Evolutionary conservation across 2,329 filamentous ascomycete genomes (phyloP).

Genomic region (Aspergillus costaricaensis): DNA sequence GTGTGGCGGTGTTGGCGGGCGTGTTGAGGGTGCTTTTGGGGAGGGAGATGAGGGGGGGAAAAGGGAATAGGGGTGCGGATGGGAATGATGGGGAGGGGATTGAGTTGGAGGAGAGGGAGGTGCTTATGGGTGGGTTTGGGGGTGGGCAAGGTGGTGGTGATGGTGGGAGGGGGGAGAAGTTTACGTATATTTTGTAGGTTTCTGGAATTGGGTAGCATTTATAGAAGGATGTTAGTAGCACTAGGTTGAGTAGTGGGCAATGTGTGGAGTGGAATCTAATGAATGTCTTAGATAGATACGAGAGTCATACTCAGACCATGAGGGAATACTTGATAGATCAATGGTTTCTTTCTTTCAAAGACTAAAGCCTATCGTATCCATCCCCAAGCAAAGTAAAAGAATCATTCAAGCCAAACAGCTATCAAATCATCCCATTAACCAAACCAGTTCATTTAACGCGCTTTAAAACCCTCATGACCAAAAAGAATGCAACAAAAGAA

Average conservation of each 20-base stretch:
- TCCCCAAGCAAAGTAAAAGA: too few species aligned
- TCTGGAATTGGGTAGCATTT: background rate
- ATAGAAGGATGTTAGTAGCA: too few species aligned
- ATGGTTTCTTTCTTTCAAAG: too few species aligned
- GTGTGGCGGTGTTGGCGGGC: constrained; percentile 59
- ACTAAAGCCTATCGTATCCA: too few species aligned
- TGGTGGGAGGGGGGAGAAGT: background rate
- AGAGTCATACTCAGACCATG: too few species aligned
- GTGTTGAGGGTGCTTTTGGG: constrained; percentile 57
- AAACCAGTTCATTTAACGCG: background rate
- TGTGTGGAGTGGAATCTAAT: too few species aligned
- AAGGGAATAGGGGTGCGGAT: constrained; percentile 1
- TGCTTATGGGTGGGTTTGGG: background rate
- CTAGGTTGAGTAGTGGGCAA: background rate
- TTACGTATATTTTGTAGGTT: background rate
- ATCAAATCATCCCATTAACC: background rate
- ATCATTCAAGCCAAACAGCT: too few species aligned
- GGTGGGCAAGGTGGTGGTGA: background rate
- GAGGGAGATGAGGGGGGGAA: constrained; percentile 48
- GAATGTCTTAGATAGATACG: too few species aligned
- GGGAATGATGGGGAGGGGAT: constrained; percentile 12
- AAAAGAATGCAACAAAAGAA: background rate
- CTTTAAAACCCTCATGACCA: background rate
- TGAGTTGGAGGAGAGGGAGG: constrained; percentile 18
- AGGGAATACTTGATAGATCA: too few species aligned